phyloP scores from a whole-genome alignment of 2,329 filamentous ascomycete species.

The Monilinia vaccinii-corymbosi region DNA sequence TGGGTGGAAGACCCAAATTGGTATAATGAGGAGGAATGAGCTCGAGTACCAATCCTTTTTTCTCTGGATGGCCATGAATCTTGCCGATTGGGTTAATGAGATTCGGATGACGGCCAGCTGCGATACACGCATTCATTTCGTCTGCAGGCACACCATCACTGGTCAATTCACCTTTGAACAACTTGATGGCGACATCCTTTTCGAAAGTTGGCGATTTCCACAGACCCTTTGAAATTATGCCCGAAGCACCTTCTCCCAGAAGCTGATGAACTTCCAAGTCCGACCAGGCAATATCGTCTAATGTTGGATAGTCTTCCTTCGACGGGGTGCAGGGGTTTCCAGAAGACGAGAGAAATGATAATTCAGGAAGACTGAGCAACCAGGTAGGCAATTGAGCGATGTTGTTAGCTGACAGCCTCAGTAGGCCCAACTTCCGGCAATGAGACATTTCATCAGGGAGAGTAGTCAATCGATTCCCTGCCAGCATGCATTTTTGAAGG shows the following conservation, averaged over 20 bases:
- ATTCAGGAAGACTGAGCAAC: conserved; percentile 37
- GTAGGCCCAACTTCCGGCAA: conserved; percentile 37
- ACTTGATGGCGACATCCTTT: conserved; percentile 38
- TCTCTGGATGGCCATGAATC: conserved; percentile 34
- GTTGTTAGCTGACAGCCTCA: conserved; percentile 37
- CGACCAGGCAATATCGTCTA: conserved; percentile 35
- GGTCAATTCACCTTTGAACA: conserved; percentile 40
- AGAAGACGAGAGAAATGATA: conserved; percentile 40
- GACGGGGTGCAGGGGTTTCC: conserved; percentile 36
- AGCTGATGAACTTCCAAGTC: conserved; percentile 34
- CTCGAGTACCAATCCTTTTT: conserved; percentile 38
- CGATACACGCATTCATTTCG: conserved; percentile 39
- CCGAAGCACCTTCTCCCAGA: conserved; percentile 39
- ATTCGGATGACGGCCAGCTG: conserved; percentile 37
- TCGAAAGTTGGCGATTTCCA: conserved; percentile 28
- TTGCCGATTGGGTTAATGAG: conserved; percentile 38
- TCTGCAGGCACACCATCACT: conserved; percentile 40
- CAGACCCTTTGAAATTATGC: conserved; percentile 35
- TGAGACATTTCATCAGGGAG: conserved; percentile 36
- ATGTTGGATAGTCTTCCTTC: conserved; percentile 20
- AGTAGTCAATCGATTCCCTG: conserved; percentile 35
- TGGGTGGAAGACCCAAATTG: conserved; percentile 37
- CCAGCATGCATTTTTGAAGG: conserved; percentile 42
- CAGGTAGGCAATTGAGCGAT: conserved; percentile 34
- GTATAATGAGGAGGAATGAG: conserved; percentile 37